Evolutionary conservation across 1,284 basidiomycete species (phyloP), one percentile per base, ranked within the genome.

Genomic region (Tranzscheliella williamsii): DNA sequence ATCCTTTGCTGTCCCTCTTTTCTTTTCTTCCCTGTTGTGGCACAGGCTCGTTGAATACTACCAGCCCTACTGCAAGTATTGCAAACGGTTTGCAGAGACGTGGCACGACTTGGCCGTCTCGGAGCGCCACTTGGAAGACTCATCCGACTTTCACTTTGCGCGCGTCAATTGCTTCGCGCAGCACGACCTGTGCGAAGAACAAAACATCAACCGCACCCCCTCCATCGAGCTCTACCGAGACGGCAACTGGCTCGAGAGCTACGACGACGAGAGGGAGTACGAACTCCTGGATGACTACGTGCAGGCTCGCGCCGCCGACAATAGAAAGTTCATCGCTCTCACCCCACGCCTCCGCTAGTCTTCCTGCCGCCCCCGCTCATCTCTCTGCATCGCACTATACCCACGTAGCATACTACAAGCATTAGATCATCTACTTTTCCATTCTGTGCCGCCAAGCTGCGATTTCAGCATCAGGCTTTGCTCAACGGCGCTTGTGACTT

Each of bases 11-110:
- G 8, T 22, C n/a, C n/a, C 15, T 18, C 8, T 20, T 16, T 5
- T 13, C 12, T 18, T 12, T 20, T 13, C 8, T 20, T 5, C 21
- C 5, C 5, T 18, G 15, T 4, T n/a, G n/a, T n/a, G n/a, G n/a
- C n/a, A 6, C 21, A 37, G 67, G 67, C 38, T 75, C n/a, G 40
- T 75, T 33, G 73, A 75, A 32, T 75, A 70, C 48, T 74, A 49
- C 46, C 61, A 60, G 84, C 90, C 90, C 0, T 88, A 85, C 64
- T 92, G 90, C 74, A 74, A 76, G 11, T 89, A 91, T 72, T 92
- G 90, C 78, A 82, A 81, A 30, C 67, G 78, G 0, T 90, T 92
- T 61, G 84, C 86, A 4, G 89, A 92, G 0, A 91, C 86, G 24
- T 97, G 92, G 90, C 81, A 84, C 34, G 79, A 86, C 38, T 81